Base-by-base conservation (phyloP, 2,329 filamentous ascomycete genomes). In the Tolypocladium paradoxum region DNA sequence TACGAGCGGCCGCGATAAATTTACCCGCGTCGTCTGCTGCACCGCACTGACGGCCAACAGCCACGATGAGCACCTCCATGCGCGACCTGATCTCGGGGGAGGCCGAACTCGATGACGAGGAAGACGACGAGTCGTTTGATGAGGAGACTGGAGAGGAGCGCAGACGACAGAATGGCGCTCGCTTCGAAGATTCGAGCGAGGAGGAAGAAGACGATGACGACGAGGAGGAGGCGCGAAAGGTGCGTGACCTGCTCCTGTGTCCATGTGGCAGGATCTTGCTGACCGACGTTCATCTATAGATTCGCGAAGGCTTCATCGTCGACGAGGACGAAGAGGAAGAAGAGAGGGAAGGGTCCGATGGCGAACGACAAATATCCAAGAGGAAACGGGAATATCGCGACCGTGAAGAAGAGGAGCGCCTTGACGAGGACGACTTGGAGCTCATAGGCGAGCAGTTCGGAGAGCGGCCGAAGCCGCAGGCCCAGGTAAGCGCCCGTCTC, bases 381-480 rank as follows among this genome's bases (percentile, higher is more conserved):
- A 83, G 84, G 69, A 95, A 93, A 74, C 85, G 89, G 60, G 84
- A 89, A 63, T 75, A 82, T 54, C 73, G 79, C 49, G 87, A 95
- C 65, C 85, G 88, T 53, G 88, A 89, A 64, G 84, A 89, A 57
- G 90, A 95, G 65, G 90, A 92, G 56, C 88, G 89, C 55, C 81
- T 99, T 9, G 93, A 97, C 61, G 92, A 96, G 60, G 93, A 99
- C 68, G 93, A 99, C 76, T 72, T 99, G 54, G 93, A 97, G 66
- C 77, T 99, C 53, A 96, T 99, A 61, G 91, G 90, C 50, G 88
- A 95, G 66, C 84, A 85, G 58, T 83, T 85, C 58, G 84, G 85
- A 1, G 86, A 68, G 52, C 63, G 66, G 62, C 81, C 82, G 22
- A 83, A 84, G 62, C 75, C 83, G 33, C 75, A 83, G 48, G 72